Conservation (phyloP, 176 grass and related monocot genomes). For the Triticum urartu region DNA sequence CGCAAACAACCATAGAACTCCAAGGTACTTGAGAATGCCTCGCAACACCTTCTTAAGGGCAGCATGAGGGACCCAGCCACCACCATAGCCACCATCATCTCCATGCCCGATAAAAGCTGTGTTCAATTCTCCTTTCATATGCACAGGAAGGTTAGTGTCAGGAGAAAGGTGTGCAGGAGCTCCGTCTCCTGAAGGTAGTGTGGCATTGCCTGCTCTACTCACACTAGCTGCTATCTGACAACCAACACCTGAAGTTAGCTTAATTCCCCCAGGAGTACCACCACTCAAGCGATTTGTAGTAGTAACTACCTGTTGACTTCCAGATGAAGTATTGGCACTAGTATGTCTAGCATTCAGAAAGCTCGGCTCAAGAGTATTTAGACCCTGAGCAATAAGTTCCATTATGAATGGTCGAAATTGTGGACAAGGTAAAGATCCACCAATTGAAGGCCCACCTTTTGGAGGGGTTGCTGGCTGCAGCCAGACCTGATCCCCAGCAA, state of each 20-base stretch:
- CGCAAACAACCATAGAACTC: slow-evolving; percentile 93
- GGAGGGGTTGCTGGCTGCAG: slow-evolving; percentile 93
- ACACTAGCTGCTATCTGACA: slow-evolving; percentile 50
- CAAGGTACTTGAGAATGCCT: slow-evolving; percentile 91
- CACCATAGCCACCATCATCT: slow-evolving; percentile 95
- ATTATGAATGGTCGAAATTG: slow-evolving; percentile 97
- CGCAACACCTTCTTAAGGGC: slow-evolving; percentile 95
- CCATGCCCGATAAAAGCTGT: slow-evolving; percentile 82
- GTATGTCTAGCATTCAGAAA: slow-evolving; percentile 44
- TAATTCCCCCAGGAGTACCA: slow-evolving; percentile 32
- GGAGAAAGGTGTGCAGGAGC: slow-evolving; percentile 55
- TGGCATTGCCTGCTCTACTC: slow-evolving; percentile 45
- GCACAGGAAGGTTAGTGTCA: slow-evolving; percentile 59
- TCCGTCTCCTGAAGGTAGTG: slow-evolving; percentile 51
- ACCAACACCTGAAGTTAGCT: slow-evolving; percentile 51
- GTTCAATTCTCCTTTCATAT: slow-evolving; percentile 87
- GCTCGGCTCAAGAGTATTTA: slow-evolving; percentile 79
- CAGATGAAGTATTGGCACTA: slow-evolving; percentile 31
- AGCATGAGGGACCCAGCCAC: slow-evolving; percentile 87
- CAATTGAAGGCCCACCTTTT: slow-evolving; percentile 75
- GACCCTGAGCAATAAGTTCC: slow-evolving; percentile 91
- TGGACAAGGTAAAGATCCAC: slow-evolving; percentile 94
- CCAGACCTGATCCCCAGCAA: slow-evolving; percentile 97
- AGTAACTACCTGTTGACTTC: slow-evolving; percentile 42
- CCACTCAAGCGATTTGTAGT: slow-evolving; percentile 37